These are phyloP conservation scores for Symbiodinium natans DNA, from an alignment of 73 alveolate species.

Conservation along the genomic window DNA sequence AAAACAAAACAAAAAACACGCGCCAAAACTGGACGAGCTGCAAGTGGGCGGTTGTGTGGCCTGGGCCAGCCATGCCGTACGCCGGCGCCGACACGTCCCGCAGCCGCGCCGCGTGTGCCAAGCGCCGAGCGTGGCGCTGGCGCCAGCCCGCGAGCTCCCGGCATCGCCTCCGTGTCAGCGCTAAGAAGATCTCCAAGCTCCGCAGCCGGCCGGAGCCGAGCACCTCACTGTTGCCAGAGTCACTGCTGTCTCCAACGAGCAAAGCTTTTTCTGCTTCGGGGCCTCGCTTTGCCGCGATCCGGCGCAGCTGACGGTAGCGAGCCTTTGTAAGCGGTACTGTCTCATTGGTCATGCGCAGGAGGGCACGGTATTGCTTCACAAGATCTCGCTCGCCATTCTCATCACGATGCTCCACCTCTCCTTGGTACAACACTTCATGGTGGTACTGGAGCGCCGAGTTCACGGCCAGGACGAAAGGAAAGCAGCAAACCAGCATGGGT, in stretches of 20 bases:
- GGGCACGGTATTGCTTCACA: not conserved
- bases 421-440: conserved; percentile 5
- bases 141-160: conserved; percentile 26
- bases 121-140: conserved; percentile 4
- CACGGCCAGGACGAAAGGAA: not conserved
- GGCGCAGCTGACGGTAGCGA: conserved; percentile 21
- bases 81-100: conserved; percentile 27
- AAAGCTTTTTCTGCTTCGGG: not conserved
- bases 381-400: not conserved
- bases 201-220: conserved; percentile 11
- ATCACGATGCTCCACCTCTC: not conserved
- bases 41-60: not conserved
- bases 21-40: not conserved
- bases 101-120: not conserved
- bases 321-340: not conserved
- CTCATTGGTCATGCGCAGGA: not conserved
- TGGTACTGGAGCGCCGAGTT: not conserved
- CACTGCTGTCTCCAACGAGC: not conserved
- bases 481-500: conserved; percentile 8
- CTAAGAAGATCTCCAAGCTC: not conserved
- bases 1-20: too few species aligned
- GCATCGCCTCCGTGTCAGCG: conserved; percentile 15
- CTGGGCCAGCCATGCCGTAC: conserved; percentile 20
- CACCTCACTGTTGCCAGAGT: too few species aligned
- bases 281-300: not conserved